A percentile compares a stretch with the other conserved stretches of the same genome.
phyloP scores from a whole-genome alignment of 768 basidiomycete genomes.

The Hydnomerulius pinastri region DNA sequence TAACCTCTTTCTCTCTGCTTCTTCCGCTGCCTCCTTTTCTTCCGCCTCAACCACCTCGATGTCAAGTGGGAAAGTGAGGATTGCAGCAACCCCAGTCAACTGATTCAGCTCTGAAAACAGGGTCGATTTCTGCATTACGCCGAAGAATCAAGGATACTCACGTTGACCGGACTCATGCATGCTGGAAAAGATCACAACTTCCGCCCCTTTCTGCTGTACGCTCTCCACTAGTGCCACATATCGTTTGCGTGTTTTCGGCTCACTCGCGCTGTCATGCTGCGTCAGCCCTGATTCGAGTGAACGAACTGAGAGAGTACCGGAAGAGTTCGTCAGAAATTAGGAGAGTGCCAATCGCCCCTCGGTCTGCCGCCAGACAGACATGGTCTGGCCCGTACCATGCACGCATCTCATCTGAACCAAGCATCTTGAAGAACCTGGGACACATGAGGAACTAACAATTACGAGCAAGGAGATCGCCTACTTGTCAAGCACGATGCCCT shows the following conservation, averaged over 20 bases:
- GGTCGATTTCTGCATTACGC: neutral
- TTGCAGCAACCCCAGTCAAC: conserved; percentile 91
- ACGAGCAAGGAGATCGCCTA: conserved; percentile 27
- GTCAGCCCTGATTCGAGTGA: neutral
- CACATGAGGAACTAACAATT: neutral
- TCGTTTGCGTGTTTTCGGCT: conserved; percentile 73
- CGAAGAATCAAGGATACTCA: conserved; percentile 40
- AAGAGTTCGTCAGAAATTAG: conserved; percentile 96
- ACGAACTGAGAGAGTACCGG: conserved; percentile 50
- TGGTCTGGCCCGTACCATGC: conserved; percentile 99
- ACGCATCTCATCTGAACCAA: conserved; percentile 89
- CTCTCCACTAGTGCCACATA: conserved; percentile 89
- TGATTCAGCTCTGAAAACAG: conserved; percentile 82
- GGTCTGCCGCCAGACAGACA: conserved; percentile 85
- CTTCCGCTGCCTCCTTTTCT: conserved; percentile 72
- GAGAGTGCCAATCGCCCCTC: conserved; percentile 92
- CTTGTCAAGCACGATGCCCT: conserved; percentile 91
- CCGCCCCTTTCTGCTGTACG: conserved; percentile 85
- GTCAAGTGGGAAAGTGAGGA: conserved; percentile 94
- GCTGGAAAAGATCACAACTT: conserved; percentile 96
- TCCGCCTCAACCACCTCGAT: conserved; percentile 94
- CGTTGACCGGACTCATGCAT: conserved; percentile 99
- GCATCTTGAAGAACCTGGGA: conserved; percentile 94
- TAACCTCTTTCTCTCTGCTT: conserved; percentile 26
- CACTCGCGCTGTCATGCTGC: conserved; percentile 61